Evolutionary conservation across 306 rosid genomes (phyloP).

Genomic region (Cucumis melo): DNA sequence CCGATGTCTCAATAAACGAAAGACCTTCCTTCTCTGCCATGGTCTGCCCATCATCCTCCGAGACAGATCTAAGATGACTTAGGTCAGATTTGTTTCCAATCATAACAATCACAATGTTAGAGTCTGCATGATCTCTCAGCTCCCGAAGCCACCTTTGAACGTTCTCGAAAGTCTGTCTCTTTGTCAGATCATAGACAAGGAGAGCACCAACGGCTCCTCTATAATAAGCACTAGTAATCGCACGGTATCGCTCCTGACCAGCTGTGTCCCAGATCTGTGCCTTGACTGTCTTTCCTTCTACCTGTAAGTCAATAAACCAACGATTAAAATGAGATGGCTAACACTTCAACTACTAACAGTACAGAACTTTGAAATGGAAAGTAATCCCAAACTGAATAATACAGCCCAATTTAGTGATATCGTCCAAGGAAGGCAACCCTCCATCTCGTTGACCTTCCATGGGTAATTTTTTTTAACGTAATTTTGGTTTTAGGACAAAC

Average conservation of each 20-base stretch:
- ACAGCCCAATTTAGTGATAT: neutral
- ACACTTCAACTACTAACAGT: neutral
- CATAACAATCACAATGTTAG: slow-evolving; percentile 95
- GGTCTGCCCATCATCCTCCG: slow-evolving; percentile 73
- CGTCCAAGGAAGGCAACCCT: neutral
- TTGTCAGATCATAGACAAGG: slow-evolving; percentile 88
- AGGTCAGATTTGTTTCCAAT: slow-evolving; percentile 95
- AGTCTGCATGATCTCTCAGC: slow-evolving; percentile 95
- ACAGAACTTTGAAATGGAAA: neutral
- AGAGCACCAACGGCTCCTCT: slow-evolving; percentile 99
- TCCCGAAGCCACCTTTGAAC: slow-evolving; percentile 96
- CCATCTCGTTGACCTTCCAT: neutral
- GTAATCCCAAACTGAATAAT: neutral
- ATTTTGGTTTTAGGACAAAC: neutral
- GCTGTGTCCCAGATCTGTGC: slow-evolving; percentile 99
- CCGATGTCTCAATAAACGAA: slow-evolving; percentile 96
- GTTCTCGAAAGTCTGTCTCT: slow-evolving; percentile 90
- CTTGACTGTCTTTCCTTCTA: slow-evolving; percentile 92
- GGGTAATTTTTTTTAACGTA: neutral
- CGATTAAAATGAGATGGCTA: neutral
- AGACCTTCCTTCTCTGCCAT: slow-evolving; percentile 96
- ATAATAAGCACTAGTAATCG: slow-evolving; percentile 91
- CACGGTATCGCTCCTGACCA: slow-evolving; percentile 98
- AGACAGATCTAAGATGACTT: slow-evolving; percentile 75
- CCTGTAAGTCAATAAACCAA: slow-evolving; percentile 30